Conservation (phyloP, 768 basidiomycete species). For the Boletus reticulatus region DNA sequence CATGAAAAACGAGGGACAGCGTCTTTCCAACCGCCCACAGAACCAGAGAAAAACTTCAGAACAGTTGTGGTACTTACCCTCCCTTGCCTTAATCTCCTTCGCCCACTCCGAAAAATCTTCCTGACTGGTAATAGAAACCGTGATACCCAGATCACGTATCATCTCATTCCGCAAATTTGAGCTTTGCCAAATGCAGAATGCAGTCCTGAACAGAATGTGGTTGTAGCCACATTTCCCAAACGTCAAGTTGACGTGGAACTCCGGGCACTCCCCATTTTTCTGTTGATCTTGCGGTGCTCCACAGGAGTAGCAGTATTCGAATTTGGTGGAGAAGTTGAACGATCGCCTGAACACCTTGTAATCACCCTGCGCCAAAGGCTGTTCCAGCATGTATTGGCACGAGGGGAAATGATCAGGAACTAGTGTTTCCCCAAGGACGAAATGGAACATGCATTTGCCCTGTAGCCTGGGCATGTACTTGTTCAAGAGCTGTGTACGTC, state of each 20-base stretch:
- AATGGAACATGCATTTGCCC: not conserved
- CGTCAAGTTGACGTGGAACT: not conserved
- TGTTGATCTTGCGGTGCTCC: not conserved
- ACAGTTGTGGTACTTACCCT: constrained; percentile 5
- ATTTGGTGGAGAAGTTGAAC: not conserved
- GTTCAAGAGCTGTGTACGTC: not conserved
- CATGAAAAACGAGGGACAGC: not conserved
- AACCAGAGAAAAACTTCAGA: constrained; percentile 3
- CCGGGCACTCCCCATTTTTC: not conserved
- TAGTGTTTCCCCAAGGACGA: not conserved
- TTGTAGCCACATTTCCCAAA: constrained; percentile 1
- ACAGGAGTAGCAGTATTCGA: not conserved
- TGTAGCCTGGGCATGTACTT: too few relatives aligned
- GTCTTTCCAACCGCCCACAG: not conserved
- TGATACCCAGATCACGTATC: not conserved
- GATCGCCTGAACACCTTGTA: not conserved
- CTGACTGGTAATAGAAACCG: not conserved
- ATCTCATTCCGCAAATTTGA: not conserved
- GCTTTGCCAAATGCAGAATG: constrained; percentile 3
- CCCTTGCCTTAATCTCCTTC: not conserved
- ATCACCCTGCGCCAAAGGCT: not conserved
- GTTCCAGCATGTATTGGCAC: not conserved
- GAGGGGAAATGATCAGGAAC: not conserved
- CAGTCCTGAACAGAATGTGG: not conserved
- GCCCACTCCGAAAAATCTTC: not conserved